Evolutionary conservation across 805 yeast genomes (phyloP).

Genomic region (Lipomyces mesembrius): DNA sequence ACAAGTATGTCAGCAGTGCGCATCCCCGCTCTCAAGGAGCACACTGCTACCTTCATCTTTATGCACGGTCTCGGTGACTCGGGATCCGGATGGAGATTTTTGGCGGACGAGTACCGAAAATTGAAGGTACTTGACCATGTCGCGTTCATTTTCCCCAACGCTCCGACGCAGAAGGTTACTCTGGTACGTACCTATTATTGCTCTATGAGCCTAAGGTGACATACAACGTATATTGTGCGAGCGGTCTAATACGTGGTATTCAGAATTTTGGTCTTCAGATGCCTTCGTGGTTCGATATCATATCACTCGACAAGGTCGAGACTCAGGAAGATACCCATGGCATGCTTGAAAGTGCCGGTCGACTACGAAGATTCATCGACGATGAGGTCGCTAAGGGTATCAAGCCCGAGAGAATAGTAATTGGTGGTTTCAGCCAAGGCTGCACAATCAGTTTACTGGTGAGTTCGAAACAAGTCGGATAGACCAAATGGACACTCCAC

Average conservation of each 20-base stretch:
- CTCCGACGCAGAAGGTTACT: slow-evolving; percentile 74
- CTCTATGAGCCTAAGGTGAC: background rate
- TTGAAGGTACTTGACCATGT: slow-evolving; percentile 55
- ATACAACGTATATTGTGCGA: background rate
- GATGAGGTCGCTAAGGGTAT: slow-evolving; percentile 46
- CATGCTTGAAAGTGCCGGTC: slow-evolving; percentile 44
- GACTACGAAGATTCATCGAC: slow-evolving; percentile 42
- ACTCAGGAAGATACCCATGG: slow-evolving; percentile 48
- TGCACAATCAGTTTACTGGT: slow-evolving; percentile 74
- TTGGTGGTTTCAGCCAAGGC: slow-evolving; percentile 97
- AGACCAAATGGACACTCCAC: background rate
- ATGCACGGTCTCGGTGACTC: slow-evolving; percentile 89
- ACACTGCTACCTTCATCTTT: slow-evolving; percentile 39
- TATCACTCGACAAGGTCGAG: slow-evolving; percentile 41
- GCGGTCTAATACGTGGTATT: background rate
- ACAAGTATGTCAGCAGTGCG: slow-evolving; percentile 32
- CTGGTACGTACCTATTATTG: slow-evolving; percentile 43
- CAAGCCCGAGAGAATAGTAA: slow-evolving; percentile 60
- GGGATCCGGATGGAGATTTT: slow-evolving; percentile 86
- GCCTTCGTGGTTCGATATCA: slow-evolving; percentile 77
- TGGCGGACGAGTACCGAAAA: slow-evolving; percentile 62
- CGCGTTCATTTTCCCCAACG: slow-evolving; percentile 87
- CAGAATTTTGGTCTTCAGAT: slow-evolving; percentile 63
- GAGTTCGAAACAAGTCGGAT: slow-evolving; percentile 9
- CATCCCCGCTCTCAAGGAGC: slow-evolving; percentile 37